Conservation (phyloP, 371 early-diverging fungal species). For the Rhizopus stolonifer region DNA sequence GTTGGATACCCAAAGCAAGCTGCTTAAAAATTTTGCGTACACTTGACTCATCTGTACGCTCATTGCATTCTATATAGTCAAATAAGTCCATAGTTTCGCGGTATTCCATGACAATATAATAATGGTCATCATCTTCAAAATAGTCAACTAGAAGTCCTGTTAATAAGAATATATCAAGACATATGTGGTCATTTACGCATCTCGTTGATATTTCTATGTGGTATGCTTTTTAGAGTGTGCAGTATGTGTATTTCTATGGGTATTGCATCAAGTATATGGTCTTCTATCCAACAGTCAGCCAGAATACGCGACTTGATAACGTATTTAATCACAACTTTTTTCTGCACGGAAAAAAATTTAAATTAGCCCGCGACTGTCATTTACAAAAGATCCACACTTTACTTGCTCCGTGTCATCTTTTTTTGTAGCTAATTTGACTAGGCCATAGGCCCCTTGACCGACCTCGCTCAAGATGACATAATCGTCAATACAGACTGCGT, state of each 20-base stretch:
- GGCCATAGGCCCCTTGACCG: constrained; percentile 76
- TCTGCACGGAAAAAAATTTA: constrained; percentile 25
- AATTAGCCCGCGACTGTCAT: neutral
- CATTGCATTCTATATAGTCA: constrained; percentile 72
- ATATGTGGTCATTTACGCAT: constrained; percentile 42
- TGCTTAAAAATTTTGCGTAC: constrained; percentile 64
- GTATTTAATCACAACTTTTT: constrained; percentile 73
- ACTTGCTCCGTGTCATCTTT: constrained; percentile 47
- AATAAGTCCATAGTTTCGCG: constrained; percentile 71
- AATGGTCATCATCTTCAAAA: constrained; percentile 69
- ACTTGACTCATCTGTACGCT: constrained; percentile 54
- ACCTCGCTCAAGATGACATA: constrained; percentile 60
- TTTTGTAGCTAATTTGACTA: constrained; percentile 61
- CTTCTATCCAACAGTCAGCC: constrained; percentile 69
- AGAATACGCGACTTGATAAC: constrained; percentile 75
- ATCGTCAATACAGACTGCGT: constrained; percentile 51
- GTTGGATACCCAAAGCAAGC: constrained; percentile 61
- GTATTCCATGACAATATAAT: constrained; percentile 70
- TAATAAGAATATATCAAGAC: neutral
- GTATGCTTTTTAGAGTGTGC: constrained; percentile 56
- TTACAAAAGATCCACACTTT: constrained; percentile 9
- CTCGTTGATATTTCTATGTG: constrained; percentile 62
- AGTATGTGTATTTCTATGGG: constrained; percentile 74
- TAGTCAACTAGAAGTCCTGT: constrained; percentile 44
- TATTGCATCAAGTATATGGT: constrained; percentile 61